Evolutionary conservation across 805 yeast genomes (phyloP).

Genomic region (Clavispora phyllophila): DNA sequence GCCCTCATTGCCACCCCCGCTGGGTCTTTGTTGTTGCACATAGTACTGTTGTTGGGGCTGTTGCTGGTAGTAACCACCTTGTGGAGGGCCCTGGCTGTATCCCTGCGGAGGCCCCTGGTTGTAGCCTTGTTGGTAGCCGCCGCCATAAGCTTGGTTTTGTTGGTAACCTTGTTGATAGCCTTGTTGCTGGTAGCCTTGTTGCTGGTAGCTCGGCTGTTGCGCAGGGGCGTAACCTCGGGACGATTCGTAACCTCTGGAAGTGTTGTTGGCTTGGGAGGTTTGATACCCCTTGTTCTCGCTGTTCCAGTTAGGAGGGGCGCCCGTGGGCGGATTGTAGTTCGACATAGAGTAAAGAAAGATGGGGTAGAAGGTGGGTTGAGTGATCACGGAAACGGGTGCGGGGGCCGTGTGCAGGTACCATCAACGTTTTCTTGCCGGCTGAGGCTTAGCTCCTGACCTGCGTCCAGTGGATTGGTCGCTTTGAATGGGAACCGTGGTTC

Average conservation of each 20-base stretch:
- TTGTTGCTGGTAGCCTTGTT: conserved; percentile 11
- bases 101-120: conserved; percentile 22
- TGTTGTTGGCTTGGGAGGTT: conserved; percentile 9
- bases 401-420: not conserved
- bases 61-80: conserved; percentile 32
- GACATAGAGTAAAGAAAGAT: conserved; percentile 7
- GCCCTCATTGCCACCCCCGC: conserved; percentile 23
- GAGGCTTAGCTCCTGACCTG: not conserved
- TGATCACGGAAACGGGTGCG: not conserved
- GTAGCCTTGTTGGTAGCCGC: conserved; percentile 14
- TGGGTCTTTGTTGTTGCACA: conserved; percentile 34
- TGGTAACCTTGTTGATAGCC: conserved; percentile 14
- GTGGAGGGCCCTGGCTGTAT: conserved; percentile 13
- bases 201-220: conserved; percentile 13
- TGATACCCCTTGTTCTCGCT: conserved; percentile 12
- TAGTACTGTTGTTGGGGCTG: conserved; percentile 37
- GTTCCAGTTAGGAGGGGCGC: conserved; percentile 25
- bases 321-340: conserved; percentile 22
- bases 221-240: conserved; percentile 20
- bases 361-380: not conserved
- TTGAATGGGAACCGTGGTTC: no score
- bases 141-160: conserved; percentile 5
- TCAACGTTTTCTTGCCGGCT: no score
- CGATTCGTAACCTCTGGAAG: conserved; percentile 18
- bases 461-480: no score